These are phyloP conservation scores for Pythium biforme DNA, from an alignment of 352 stramenopile species.

Conservation along the genomic window DNA sequence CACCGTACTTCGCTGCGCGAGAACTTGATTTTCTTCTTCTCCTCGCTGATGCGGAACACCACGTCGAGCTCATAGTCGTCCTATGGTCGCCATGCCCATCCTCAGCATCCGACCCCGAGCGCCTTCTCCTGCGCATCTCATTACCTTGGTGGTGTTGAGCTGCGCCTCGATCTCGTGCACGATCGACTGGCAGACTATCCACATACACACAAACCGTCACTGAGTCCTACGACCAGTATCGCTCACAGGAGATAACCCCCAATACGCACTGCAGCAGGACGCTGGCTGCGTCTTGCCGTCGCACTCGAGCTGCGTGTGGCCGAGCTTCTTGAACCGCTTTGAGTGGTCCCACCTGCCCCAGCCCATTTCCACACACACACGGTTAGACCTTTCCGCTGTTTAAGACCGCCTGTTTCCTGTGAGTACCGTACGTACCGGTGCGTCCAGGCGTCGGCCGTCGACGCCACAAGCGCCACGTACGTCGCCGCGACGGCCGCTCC, in stretches of 20 bases:
- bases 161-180: conserved; percentile 80
- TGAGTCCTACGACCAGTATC: no score
- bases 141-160: conserved; percentile 68
- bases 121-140: no score
- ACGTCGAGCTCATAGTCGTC: conserved; percentile 84
- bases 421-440: conserved; percentile 7
- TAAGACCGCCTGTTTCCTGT: not conserved
- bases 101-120: no score
- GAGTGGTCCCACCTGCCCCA: conserved; percentile 68
- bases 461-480: not conserved
- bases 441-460: conserved; percentile 9
- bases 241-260: no score
- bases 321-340: conserved; percentile 71
- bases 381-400: not conserved
- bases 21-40: conserved; percentile 86
- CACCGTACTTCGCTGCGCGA: conserved; percentile 65
- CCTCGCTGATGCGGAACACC: conserved; percentile 84
- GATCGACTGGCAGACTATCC: conserved; percentile 79
- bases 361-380: not conserved
- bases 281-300: conserved; percentile 46
- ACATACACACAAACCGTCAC: not conserved
- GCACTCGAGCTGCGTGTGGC: conserved; percentile 62
- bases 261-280: conserved; percentile 71
- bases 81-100: conserved; percentile 19
- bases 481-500: conserved; percentile 1